Evolutionary conservation across 2,329 filamentous ascomycete species (phyloP).

Genomic region (Fusarium xylarioides): DNA sequence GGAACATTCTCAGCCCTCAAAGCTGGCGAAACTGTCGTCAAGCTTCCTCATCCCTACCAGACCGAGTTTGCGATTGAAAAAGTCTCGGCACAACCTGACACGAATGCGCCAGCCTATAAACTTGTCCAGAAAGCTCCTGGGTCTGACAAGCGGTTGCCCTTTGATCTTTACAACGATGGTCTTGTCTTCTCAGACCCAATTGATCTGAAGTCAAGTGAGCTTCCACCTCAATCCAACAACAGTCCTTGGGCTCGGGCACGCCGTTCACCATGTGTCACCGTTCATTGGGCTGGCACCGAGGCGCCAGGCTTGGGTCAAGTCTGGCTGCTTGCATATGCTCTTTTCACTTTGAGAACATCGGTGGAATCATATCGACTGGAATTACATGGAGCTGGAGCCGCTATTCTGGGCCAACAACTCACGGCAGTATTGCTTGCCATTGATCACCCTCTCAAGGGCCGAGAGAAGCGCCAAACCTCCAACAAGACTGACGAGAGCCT

Average conservation of each 20-base stretch:
- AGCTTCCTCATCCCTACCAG: conserved; percentile 61
- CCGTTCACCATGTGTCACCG: conserved; percentile 58
- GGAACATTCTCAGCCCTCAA: conserved; percentile 35
- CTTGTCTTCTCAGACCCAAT: conserved; percentile 58
- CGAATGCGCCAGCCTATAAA: conserved; percentile 46
- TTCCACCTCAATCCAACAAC: conserved; percentile 62
- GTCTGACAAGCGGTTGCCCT: conserved; percentile 42
- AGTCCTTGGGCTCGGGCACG: conserved; percentile 65
- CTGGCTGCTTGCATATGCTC: conserved; percentile 62
- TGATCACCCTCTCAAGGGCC: conserved; percentile 55
- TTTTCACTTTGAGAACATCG: conserved; percentile 60
- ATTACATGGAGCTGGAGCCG: conserved; percentile 52
- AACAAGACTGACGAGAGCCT: conserved; percentile 44
- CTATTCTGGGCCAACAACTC: conserved; percentile 51
- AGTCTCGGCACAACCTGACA: conserved; percentile 33
- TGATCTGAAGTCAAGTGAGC: conserved; percentile 59
- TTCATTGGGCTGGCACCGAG: conserved; percentile 54
- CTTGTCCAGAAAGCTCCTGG: conserved; percentile 45
- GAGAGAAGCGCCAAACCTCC: conserved; percentile 40
- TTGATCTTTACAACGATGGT: conserved; percentile 46
- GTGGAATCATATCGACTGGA: conserved; percentile 60
- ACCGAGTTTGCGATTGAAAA: conserved; percentile 55
- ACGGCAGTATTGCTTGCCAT: conserved; percentile 59
- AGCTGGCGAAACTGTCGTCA: conserved; percentile 53
- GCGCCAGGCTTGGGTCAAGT: conserved; percentile 59